Evolutionary conservation across 306 rosid species (phyloP).

Genomic region (Quercus parvula): DNA sequence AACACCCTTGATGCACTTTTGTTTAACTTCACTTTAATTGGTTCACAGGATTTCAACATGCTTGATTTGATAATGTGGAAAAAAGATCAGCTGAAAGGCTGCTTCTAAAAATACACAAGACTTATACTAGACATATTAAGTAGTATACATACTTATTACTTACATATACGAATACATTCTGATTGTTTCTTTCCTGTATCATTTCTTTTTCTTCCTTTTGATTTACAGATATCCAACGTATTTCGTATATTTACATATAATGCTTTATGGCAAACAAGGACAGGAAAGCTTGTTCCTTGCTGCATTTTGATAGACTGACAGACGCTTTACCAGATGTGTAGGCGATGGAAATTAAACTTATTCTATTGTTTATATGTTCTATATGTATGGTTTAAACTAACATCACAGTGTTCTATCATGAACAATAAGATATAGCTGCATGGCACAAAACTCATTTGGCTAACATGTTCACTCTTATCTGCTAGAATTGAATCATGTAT

Average conservation of each 20-base stretch:
- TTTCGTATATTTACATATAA: not conserved
- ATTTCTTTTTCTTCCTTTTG: not conserved
- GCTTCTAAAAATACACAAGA: not conserved
- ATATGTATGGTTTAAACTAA: no score
- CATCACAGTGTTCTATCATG: no score
- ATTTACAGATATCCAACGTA: not conserved
- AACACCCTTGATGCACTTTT: not conserved
- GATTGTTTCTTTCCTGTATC: not conserved
- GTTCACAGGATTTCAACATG: not conserved
- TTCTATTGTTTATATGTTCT: no score
- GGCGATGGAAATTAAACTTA: no score
- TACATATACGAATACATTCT: not conserved
- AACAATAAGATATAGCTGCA: no score
- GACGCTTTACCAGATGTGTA: not conserved
- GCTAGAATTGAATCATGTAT: no score
- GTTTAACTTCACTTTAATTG: not conserved
- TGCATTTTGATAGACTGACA: not conserved
- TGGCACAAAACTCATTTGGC: no score
- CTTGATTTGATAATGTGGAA: not conserved
- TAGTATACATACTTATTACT: not conserved
- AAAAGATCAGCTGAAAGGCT: not conserved
- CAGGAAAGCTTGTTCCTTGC: not conserved
- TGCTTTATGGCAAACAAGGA: not conserved
- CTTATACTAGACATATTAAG: not conserved
- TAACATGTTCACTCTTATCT: no score